Evolutionary conservation across 176 grass and related monocot species (phyloP).

Genomic region (Aegilops tauschii): DNA sequence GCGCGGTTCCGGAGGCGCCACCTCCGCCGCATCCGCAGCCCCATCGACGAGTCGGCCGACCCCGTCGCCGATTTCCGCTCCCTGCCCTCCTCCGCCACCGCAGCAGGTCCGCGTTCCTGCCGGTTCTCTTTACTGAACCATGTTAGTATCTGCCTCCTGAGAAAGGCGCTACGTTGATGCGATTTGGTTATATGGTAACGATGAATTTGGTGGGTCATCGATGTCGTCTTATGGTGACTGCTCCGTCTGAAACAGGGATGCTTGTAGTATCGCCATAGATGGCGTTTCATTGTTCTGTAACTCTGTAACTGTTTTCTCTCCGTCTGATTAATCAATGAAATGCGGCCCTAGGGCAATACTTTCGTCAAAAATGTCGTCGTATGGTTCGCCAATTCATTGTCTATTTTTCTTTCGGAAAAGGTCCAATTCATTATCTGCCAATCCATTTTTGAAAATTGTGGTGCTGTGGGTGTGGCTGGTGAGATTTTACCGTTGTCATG

Average conservation of each 20-base stretch:
- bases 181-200: neutral
- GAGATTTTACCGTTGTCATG: neutral
- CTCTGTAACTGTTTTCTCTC: too few relatives aligned
- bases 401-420: neutral
- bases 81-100: neutral
- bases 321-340: too few relatives aligned
- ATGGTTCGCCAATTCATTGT: neutral
- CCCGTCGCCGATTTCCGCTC: conserved; percentile 70
- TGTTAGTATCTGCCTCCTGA: neutral
- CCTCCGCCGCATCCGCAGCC: conserved; percentile 61
- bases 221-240: neutral
- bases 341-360: too few relatives aligned
- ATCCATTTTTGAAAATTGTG: neutral
- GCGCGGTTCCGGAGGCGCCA: conserved; percentile 58
- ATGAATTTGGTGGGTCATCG: neutral
- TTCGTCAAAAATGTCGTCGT: neutral
- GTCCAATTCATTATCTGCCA: neutral
- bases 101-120: neutral
- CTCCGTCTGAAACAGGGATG: too few relatives aligned
- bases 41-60: conserved; percentile 66
- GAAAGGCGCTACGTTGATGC: neutral
- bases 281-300: too few relatives aligned
- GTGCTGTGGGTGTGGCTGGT: neutral
- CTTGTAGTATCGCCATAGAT: too few relatives aligned
- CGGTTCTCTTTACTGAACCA: neutral